Evolutionary conservation across 1,284 basidiomycete species (phyloP).

Genomic region (Exobasidium cylindrosporum): DNA sequence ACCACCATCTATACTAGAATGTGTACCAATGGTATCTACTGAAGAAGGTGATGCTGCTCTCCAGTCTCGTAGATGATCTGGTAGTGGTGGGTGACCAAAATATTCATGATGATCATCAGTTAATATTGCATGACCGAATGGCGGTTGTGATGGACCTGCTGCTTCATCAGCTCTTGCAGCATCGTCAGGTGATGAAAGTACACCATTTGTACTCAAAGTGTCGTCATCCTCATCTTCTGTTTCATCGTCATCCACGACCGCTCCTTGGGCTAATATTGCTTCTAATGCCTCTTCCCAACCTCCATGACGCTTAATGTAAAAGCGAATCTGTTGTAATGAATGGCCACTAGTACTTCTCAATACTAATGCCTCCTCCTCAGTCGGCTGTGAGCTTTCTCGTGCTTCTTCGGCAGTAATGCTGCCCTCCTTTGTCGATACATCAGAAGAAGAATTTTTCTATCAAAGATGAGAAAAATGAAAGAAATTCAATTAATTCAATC

Average conservation of each 20-base stretch:
- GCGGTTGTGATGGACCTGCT: neutral
- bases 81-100: slow-evolving; percentile 14
- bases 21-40: slow-evolving; percentile 37
- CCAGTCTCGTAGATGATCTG: slow-evolving; percentile 40
- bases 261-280: slow-evolving; percentile 22
- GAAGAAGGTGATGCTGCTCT: slow-evolving; percentile 39
- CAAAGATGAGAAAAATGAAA: neutral
- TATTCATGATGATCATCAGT: neutral
- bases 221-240: slow-evolving; percentile 26
- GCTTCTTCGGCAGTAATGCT: neutral
- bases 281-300: slow-evolving; percentile 30
- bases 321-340: slow-evolving; percentile 26
- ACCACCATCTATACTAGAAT: slow-evolving; percentile 37
- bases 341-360: slow-evolving; percentile 34
- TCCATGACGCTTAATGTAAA: slow-evolving; percentile 23
- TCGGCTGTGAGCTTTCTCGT: slow-evolving; percentile 18
- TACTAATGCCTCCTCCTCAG: slow-evolving; percentile 31
- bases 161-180: neutral
- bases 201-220: slow-evolving; percentile 18
- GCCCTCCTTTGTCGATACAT: neutral
- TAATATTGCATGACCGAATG: slow-evolving; percentile 3
- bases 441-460: neutral
- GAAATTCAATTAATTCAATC: too few species aligned
- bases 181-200: neutral
- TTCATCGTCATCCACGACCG: slow-evolving; percentile 33